Evolutionary conservation across 202 grass and related monocot genomes (phyloP).

Genomic region (Schoenoplectus tabernaemontani): DNA sequence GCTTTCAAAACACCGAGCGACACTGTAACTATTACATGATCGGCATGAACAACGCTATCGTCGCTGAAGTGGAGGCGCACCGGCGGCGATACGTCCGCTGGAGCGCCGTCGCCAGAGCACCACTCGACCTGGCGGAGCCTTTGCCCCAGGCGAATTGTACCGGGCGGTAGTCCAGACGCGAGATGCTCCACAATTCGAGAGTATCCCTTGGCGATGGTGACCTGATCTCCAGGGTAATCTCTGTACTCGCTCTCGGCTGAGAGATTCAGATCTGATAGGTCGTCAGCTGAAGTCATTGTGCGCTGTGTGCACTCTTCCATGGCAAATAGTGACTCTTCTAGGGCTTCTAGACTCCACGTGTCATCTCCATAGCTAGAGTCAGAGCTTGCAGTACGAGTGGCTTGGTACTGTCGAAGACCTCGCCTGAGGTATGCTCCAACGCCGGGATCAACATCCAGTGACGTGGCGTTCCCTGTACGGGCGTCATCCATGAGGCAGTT

Average conservation of each 20-base stretch:
- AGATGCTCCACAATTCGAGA: conserved; percentile 50
- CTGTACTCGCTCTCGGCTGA: conserved; percentile 75
- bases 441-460: background rate
- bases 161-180: conserved; percentile 32
- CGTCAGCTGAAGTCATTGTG: conserved; percentile 51
- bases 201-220: conserved; percentile 74
- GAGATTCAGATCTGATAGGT: conserved; percentile 59
- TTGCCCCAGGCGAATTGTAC: conserved; percentile 40
- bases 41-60: conserved; percentile 23
- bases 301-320: conserved; percentile 64
- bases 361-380: background rate
- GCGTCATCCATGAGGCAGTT: conserved; percentile 57
- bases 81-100: background rate
- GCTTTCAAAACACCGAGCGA: conserved; percentile 82
- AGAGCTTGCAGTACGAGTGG: background rate
- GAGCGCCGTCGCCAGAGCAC: conserved; percentile 13
- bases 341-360: conserved; percentile 25
- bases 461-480: conserved; percentile 32
- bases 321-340: conserved; percentile 54
- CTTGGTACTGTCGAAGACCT: conserved; percentile 49
- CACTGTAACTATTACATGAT: conserved; percentile 75
- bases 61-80: conserved; percentile 57
- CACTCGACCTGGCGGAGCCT: conserved; percentile 50
- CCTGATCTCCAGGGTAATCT: conserved; percentile 72
- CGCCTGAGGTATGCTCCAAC: conserved; percentile 49